Conservation (phyloP, 768 basidiomycete species). For the Boletus subparvulus region DNA sequence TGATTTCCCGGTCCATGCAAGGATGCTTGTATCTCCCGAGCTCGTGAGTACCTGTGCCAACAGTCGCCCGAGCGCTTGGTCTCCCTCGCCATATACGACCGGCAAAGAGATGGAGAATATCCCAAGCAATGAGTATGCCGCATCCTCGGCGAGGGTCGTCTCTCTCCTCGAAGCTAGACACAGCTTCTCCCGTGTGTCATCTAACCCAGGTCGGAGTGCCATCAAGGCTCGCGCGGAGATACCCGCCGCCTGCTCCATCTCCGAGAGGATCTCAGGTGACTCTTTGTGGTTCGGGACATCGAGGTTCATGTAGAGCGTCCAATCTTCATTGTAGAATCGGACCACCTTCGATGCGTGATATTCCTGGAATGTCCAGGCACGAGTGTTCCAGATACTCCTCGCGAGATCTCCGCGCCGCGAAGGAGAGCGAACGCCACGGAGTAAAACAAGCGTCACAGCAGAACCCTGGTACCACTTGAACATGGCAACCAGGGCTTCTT, state of each 20-base stretch:
- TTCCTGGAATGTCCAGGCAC: constrained; percentile 8
- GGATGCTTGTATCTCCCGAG: constrained; percentile 4
- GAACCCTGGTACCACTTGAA: constrained; percentile 11
- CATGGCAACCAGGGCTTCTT: constrained; percentile 5
- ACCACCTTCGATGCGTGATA: constrained; percentile 6
- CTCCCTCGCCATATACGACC: constrained; percentile 3
- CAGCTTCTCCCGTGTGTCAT: background rate
- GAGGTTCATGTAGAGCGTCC: background rate
- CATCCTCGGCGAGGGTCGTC: background rate
- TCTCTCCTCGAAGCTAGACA: background rate
- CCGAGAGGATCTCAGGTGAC: background rate
- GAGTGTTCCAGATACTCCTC: constrained; percentile 4
- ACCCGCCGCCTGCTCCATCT: constrained; percentile 3
- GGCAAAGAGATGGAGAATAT: background rate
- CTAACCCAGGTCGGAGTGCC: background rate
- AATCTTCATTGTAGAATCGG: constrained; percentile 3
- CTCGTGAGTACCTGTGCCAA: constrained; percentile 1
- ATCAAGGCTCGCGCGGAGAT: background rate
- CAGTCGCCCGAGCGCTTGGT: constrained; percentile 2
- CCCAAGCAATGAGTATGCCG: background rate
- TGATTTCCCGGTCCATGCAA: constrained; percentile 4
- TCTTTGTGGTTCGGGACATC: constrained; percentile 4
- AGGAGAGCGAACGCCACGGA: background rate
- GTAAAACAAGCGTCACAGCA: background rate
- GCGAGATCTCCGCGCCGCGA: background rate